Evolutionary conservation across 2,329 filamentous ascomycete genomes (phyloP), one percentile per base, ranked within the genome.

Genomic region (Diaporthe ilicicola): DNA sequence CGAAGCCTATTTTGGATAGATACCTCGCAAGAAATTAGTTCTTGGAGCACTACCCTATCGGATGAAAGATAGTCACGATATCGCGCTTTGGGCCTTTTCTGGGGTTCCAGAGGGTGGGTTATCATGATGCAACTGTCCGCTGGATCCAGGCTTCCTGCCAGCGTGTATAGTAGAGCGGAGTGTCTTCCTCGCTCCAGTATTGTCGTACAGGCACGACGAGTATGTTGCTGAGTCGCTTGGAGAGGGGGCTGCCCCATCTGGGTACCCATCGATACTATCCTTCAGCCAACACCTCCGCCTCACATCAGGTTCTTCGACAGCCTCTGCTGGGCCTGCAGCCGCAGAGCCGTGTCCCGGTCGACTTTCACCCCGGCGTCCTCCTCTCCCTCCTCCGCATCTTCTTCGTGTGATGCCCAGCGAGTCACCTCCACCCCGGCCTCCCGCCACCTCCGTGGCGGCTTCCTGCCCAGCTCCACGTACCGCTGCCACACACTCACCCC

Each of bases 401-500:
- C 75, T 67, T 76, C 74, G 67, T 76, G 59, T 29, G 50, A 32
- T 4, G 27, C 32, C 71, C 55, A 76, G 8, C 82, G 82, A 55
- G 85, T 83, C 42, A 85, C 79, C 7, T 80, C 80, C 54, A 89
- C 80, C 37, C 88, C 88, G 78, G 88, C 87, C 10, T 80, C 78
- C 68, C 89, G 87, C 90, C 90, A 92, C 76, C 81, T 85, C 76
- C 81, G 81, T 7, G 90, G 90, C 64, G 90, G 89, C 80, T 90
- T 91, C 75, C 85, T 81, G 69, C 90, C 90, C 70, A 90, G 79
- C 76, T 86, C 89, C 1, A 89, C 88, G 82, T 87, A 88, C 68
- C 85, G 81, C 74, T 82, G 78, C 89, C 90, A 92, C 70, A 92
- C 85, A 61, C 80, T 78, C 80, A 87, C 85, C 71, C 90, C 90